Percentiles rank a stretch among this genome's conserved stretches.
These are phyloP conservation scores for Trichomonascaceae sp. DNA, from an alignment of 1,139 yeast genomes.

Conservation along the genomic window DNA sequence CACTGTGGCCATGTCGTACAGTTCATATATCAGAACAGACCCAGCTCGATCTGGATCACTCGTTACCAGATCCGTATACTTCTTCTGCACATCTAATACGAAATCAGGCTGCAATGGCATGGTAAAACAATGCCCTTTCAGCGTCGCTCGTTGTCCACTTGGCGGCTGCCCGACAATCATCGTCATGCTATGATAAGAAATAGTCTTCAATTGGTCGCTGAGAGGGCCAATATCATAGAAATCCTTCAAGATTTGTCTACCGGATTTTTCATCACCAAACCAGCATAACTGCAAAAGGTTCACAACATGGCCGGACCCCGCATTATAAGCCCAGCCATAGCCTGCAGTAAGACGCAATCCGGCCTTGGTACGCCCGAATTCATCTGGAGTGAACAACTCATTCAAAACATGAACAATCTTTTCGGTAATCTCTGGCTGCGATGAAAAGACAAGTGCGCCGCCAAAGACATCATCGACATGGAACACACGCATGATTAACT, in stretches of 20 bases:
- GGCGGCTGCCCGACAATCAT: neutral
- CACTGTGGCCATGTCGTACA: neutral
- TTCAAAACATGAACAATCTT: neutral
- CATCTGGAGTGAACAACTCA: neutral
- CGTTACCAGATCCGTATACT: neutral
- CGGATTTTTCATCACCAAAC: neutral
- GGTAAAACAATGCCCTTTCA: neutral
- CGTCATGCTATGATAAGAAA: neutral
- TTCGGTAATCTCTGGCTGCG: neutral
- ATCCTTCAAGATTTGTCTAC: neutral
- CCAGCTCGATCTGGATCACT: neutral
- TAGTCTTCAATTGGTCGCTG: neutral
- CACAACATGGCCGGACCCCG: neutral
- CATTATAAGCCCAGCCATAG: neutral
- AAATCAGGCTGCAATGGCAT: neutral
- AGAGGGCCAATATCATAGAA: neutral
- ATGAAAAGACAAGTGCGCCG: neutral
- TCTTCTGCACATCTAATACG: neutral
- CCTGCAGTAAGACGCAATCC: neutral
- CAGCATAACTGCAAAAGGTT: neutral
- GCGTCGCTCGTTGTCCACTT: neutral
- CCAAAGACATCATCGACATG: neutral
- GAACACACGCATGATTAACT: neutral
- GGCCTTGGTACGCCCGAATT: neutral
- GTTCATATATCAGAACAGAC: neutral